phyloP scores from a whole-genome alignment of 2,329 filamentous ascomycete species.

The Aureobasidium sp. region DNA sequence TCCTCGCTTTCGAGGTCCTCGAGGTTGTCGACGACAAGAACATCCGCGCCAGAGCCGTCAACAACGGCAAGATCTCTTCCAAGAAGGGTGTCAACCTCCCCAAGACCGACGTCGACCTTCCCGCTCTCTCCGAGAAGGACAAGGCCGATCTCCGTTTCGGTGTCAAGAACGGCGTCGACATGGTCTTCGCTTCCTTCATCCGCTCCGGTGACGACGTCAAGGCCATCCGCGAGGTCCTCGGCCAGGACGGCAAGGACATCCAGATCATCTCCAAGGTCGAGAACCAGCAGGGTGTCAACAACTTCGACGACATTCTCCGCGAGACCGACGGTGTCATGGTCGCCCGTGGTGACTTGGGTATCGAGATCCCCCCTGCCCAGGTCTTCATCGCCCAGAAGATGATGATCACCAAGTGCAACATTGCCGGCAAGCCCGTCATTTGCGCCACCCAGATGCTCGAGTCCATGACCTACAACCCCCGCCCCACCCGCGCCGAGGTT shows the following conservation, averaged over 20 bases:
- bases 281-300: conserved; percentile 99
- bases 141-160: conserved; percentile 88
- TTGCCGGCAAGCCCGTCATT: conserved; percentile 96
- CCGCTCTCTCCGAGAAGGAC: conserved; percentile 96
- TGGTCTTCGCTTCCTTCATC: conserved; percentile 99
- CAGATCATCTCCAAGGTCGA: conserved; percentile 99
- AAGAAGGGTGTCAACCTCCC: conserved; percentile 99
- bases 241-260: conserved; percentile 86
- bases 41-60: conserved; percentile 75
- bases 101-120: conserved; percentile 96
- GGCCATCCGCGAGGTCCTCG: conserved; percentile 84
- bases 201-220: conserved; percentile 87
- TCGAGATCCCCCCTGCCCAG: conserved; percentile 96
- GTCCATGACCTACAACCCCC: conserved; percentile 99
- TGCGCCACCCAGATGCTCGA: conserved; percentile 99
- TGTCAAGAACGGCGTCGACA: conserved; percentile 97
- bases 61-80: conserved; percentile 98
- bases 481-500: conserved; percentile 95
- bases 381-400: conserved; percentile 99
- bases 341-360: conserved; percentile 94
- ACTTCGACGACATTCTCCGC: conserved; percentile 93
- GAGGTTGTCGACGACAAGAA: conserved; percentile 83
- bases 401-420: conserved; percentile 99
- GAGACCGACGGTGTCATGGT: conserved; percentile 99
- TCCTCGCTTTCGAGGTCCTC: conserved; percentile 90